Base-by-base conservation (phyloP, 441 rosid species). In the Mallotus repandus region DNA sequence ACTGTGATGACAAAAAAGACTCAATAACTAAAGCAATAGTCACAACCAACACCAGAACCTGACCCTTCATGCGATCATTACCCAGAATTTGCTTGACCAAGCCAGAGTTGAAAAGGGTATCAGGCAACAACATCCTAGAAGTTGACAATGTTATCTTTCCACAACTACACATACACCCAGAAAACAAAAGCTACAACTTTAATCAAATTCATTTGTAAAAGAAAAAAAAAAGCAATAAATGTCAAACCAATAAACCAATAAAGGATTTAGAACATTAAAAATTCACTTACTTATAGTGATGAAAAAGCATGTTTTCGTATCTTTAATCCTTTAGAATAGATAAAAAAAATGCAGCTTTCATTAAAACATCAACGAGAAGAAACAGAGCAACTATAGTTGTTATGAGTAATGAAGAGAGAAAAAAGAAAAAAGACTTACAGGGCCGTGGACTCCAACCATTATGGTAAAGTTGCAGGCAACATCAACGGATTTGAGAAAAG, bases 281-380 rank as follows among this genome's bases (percentile, higher is more conserved):
- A 70, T n/a, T n/a, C n/a, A n/a, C n/a, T n/a, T n/a, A n/a, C n/a
- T n/a, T n/a, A n/a, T n/a, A n/a, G n/a, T n/a, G 96, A 71, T 93
- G 97, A 74, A 93, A 96, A 74, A n/a, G 99, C 99, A 74, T 91
- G 97, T 25, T 84, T 86, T 75, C 93, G 82, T 97, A 93, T 91
- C 93, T 93, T 93, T 77, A 90, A 52, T 53, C 98, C 93, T 80
- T 89, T 91, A 0, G 98, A 70, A 1, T n/a, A 71, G 58, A 65
- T 25, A 15, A 35, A 32, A 32, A 32, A 32, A 32, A 32, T 4
- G 38, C 38, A 32, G 74, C 45, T 41, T 35, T 25, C 54, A 25
- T 19, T 48, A 67, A 45, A 43, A 61, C 1, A 69, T 66, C 61
- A 0, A 35, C 16, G 32, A 10, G 68, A 10, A 7, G 12, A 58